Evolutionary conservation across 2,329 filamentous ascomycete genomes (phyloP), one percentile per base, ranked within the genome.

Genomic region (Furcasterigmium furcatum): DNA sequence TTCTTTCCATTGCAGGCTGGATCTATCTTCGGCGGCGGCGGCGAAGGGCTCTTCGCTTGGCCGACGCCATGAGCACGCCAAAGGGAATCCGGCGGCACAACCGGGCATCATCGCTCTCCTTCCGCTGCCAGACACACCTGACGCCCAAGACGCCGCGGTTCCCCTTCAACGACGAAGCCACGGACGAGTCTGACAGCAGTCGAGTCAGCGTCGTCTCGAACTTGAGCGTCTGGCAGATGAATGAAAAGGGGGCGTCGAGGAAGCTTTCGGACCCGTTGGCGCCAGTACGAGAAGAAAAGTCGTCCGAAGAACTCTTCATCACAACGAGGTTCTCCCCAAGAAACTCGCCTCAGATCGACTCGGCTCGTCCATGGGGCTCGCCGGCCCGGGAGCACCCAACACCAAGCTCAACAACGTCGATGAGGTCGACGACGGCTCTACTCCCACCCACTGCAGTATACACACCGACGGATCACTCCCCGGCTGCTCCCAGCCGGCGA

Each of bases 101-200:
- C 12, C 3, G 30, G 30, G 30, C 30, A 32, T 77, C 76, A 0
- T 68, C 71, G 5, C 64, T 79, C 22, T 76, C 72, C 2, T 79
- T 79, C 59, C 68, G 69, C 25, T 79, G 76, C 60, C 72, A 75
- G 46, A 69, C 73, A 1, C 68, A 68, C 44, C 57, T 73, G 20
- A 65, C 65, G 9, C 66, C 67, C 2, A 57, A 63, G 14, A 68
- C 66, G 1, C 66, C 70, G 0, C 55, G 58, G 30, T 67, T 66
- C 54, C 55, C 55, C 4, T 56, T 59, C 5, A 60, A 60, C 22
- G 61, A 63, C 13, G 62, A 65, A 32, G n/a, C n/a, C n/a, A 47
- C 13, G 46, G 30, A 48, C 13, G 42, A 35, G 38, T 46, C 43
- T 9, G 41, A 44, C 5, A 16, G 12, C 18, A 16, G 41, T 53